A percentile compares a stretch with the other conserved stretches of the same genome.
These are phyloP conservation scores for Lasiodiplodia hormozganensis DNA, from an alignment of 2,329 filamentous ascomycete genomes.

Conservation along the genomic window DNA sequence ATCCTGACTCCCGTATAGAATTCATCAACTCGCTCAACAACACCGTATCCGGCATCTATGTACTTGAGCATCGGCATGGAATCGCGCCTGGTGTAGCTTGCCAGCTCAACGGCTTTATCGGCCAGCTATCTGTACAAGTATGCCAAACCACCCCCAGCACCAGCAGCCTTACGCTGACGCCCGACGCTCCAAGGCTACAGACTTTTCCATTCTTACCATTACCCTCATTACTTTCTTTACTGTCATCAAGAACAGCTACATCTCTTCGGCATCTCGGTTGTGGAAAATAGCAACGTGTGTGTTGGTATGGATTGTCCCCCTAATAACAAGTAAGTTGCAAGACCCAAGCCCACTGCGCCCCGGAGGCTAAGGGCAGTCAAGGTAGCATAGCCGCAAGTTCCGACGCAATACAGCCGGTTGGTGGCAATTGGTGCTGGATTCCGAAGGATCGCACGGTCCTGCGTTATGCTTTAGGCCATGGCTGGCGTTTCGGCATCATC, in stretches of 20 bases:
- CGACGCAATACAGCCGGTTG: conserved; percentile 46
- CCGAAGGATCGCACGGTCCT: conserved; percentile 44
- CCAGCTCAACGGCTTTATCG: conserved; percentile 53
- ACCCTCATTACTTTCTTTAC: conserved; percentile 53
- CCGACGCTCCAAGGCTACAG: conserved; percentile 35
- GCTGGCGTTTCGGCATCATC: conserved; percentile 55
- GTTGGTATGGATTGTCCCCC: conserved; percentile 51
- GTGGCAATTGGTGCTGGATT: conserved; percentile 60
- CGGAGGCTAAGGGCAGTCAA: neutral
- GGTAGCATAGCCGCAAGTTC: conserved; percentile 23
- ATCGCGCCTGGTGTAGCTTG: conserved; percentile 45
- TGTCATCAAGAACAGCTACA: conserved; percentile 45
- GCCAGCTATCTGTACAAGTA: conserved; percentile 56
- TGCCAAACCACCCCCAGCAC: neutral
- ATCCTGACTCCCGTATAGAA: conserved; percentile 43
- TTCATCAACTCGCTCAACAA: conserved; percentile 54
- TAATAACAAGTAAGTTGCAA: conserved; percentile 45
- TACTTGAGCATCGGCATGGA: conserved; percentile 38
- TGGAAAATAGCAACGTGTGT: conserved; percentile 46
- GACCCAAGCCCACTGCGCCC: neutral
- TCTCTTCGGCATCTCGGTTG: conserved; percentile 40
- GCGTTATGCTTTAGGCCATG: conserved; percentile 55
- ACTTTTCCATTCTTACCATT: conserved; percentile 55
- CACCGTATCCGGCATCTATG: conserved; percentile 49
- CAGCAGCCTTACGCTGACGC: conserved; percentile 8